These are phyloP conservation scores for Luzula sylvatica DNA, from an alignment of 176 grass and related monocot genomes.

Conservation along the genomic window DNA sequence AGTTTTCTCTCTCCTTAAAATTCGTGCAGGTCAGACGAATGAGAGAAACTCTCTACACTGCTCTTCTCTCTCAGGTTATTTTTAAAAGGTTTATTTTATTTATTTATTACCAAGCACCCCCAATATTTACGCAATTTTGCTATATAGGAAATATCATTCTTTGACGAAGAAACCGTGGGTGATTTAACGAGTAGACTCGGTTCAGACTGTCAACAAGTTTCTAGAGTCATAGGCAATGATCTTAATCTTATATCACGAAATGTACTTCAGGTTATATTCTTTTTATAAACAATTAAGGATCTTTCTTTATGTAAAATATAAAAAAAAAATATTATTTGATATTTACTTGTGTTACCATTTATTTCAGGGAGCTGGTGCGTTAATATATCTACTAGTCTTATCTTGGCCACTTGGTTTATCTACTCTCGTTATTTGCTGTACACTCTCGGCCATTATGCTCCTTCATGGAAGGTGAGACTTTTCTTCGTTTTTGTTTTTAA, in stretches of 20 bases:
- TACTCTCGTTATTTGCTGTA: constrained; percentile 68
- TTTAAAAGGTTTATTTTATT: not conserved
- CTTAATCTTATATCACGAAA: constrained; percentile 94
- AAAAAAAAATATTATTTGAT: not conserved
- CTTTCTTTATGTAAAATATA: not conserved
- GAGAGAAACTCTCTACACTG: constrained; percentile 90
- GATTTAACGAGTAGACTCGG: constrained; percentile 98
- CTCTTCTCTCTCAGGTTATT: constrained; percentile 89
- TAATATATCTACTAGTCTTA: constrained; percentile 86
- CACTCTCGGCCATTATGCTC: constrained; percentile 71
- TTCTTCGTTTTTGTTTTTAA: constrained; percentile 2
- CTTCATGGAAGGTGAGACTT: constrained; percentile 66
- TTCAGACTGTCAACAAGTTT: constrained; percentile 98
- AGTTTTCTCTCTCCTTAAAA: constrained; percentile 12
- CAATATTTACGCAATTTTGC: not conserved
- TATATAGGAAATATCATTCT: constrained; percentile 77
- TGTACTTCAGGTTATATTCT: constrained; percentile 67
- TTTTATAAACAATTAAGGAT: constrained; percentile 5
- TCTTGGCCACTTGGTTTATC: constrained; percentile 94
- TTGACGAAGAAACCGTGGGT: constrained; percentile 95
- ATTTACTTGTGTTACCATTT: constrained; percentile 18
- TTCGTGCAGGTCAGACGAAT: constrained; percentile 64
- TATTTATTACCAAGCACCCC: no score
- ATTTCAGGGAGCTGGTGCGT: constrained; percentile 75
- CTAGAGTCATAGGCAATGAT: constrained; percentile 92